phyloP scores from a whole-genome alignment of 2,329 filamentous ascomycete species.

The Arthrobotrys sphaeroides region DNA sequence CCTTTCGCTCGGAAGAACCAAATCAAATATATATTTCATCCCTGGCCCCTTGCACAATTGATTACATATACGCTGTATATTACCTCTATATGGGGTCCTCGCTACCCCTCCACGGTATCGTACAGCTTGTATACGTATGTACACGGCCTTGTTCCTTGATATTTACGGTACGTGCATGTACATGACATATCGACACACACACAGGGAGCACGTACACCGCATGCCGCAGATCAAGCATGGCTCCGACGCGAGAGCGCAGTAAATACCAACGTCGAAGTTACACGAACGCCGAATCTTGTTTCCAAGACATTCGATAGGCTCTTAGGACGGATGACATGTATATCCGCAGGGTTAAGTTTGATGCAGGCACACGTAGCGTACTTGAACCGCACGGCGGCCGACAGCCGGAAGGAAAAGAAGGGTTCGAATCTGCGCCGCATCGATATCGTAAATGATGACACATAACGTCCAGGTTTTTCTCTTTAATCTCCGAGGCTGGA shows the following conservation, averaged over 20 bases:
- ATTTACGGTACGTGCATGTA: too few species aligned
- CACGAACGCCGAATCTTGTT: background rate
- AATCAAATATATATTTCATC: background rate
- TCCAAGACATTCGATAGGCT: background rate
- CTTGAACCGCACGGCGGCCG: background rate
- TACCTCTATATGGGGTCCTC: background rate
- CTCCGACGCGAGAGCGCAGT: background rate
- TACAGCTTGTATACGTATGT: too few species aligned
- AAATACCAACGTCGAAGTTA: background rate
- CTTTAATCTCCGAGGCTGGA: too few species aligned
- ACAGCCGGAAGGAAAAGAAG: background rate
- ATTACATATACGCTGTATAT: too few species aligned
- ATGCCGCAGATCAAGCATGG: background rate
- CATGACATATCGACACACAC: background rate
- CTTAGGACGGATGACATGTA: background rate
- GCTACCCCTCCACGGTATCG: background rate
- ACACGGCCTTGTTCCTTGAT: background rate
- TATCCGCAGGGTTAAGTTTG: background rate
- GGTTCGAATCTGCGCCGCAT: background rate
- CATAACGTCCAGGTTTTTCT: background rate
- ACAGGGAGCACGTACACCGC: background rate
- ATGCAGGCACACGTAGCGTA: background rate
- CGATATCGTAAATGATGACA: background rate
- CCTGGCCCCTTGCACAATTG: too few species aligned
- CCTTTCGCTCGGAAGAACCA: too few species aligned